phyloP scores from a whole-genome alignment of 202 grass and related monocot genomes.

The Setaria italica region DNA sequence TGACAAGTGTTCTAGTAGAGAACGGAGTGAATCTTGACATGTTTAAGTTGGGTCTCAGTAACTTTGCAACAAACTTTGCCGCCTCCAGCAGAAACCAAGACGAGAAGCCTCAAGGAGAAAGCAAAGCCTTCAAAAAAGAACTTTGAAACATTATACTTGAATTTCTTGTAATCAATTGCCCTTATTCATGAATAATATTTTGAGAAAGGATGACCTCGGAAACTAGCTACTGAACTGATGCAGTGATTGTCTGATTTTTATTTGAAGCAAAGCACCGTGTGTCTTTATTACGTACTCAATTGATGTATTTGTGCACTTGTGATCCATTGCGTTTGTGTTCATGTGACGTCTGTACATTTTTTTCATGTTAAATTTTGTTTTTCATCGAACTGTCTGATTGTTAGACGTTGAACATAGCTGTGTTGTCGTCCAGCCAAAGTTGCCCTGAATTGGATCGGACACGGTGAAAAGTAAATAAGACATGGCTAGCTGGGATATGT shows the following conservation, averaged over 20 bases:
- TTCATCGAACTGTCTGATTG: not conserved
- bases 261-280: not conserved
- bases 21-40: slow-evolving; percentile 85
- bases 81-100: slow-evolving; percentile 32
- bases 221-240: slow-evolving; percentile 21
- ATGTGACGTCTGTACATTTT: not conserved
- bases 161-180: slow-evolving; percentile 38
- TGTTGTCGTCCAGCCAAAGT: not conserved
- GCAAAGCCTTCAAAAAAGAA: not conserved
- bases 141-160: not conserved
- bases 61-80: slow-evolving; percentile 58
- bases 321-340: not conserved
- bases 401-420: not conserved
- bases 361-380: not conserved
- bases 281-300: not conserved
- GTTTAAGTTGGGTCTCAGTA: slow-evolving; percentile 81
- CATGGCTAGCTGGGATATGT: not conserved
- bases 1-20: slow-evolving; percentile 76
- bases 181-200: slow-evolving; percentile 30
- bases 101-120: slow-evolving; percentile 22
- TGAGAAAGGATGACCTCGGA: not conserved
- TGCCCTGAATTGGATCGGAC: not conserved
- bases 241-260: not conserved
- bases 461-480: not conserved
- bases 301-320: not conserved